These are phyloP conservation scores for Nakataea oryzae DNA, from an alignment of 2,329 filamentous ascomycete species.

Conservation along the genomic window DNA sequence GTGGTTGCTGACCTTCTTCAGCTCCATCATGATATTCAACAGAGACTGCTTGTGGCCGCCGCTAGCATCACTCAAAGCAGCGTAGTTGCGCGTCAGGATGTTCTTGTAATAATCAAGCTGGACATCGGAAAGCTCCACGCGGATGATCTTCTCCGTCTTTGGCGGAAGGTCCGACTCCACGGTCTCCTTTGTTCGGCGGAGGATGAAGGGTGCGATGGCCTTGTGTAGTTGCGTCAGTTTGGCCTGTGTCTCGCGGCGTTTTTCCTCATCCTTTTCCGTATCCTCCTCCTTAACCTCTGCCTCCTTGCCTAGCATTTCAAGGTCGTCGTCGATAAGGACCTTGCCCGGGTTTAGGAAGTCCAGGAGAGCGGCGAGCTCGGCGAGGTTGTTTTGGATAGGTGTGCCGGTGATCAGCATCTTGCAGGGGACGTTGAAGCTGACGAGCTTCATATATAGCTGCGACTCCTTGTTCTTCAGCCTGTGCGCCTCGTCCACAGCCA, in stretches of 20 bases:
- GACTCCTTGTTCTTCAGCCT: conserved; percentile 94
- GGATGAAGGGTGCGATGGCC: conserved; percentile 85
- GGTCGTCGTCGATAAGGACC: conserved; percentile 80
- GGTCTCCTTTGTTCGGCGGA: conserved; percentile 92
- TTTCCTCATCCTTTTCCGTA: conserved; percentile 21
- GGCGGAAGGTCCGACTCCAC: conserved; percentile 94
- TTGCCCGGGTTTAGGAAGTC: conserved; percentile 97
- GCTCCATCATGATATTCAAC: conserved; percentile 98
- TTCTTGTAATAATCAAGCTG: conserved; percentile 99
- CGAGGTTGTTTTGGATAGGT: conserved; percentile 92
- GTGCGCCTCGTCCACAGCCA: conserved; percentile 94
- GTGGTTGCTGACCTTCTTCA: conserved; percentile 98
- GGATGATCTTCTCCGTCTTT: conserved; percentile 98
- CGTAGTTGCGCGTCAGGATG: conserved; percentile 92
- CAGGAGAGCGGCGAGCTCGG: conserved; percentile 82
- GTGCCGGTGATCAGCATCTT: conserved; percentile 93
- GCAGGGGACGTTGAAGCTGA: conserved; percentile 79
- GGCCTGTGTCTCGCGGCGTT: conserved; percentile 67
- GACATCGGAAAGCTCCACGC: conserved; percentile 91
- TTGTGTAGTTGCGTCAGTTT: conserved; percentile 81
- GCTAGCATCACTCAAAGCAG: conserved; percentile 81
- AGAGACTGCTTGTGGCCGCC: conserved; percentile 90
- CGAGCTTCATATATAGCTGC: conserved; percentile 76
- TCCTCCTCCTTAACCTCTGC: conserved; percentile 19
- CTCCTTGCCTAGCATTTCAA: conserved; percentile 59